Conservation (phyloP, 2,329 filamentous ascomycete species). For the Verticillium dahliae region DNA sequence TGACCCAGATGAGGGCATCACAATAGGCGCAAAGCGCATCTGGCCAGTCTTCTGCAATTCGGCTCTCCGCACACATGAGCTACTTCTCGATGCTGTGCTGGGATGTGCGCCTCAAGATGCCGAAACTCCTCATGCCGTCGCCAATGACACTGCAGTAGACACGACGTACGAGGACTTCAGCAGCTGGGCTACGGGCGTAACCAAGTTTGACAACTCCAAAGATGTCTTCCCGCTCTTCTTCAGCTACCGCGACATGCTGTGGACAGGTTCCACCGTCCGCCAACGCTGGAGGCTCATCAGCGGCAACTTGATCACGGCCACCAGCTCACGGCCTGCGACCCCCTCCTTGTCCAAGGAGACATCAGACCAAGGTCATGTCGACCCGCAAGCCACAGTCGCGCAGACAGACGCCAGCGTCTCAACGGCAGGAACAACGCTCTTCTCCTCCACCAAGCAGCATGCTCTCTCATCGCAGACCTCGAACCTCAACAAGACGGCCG, state of each 20-base stretch:
- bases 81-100: slow-evolving; percentile 20
- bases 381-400: not conserved
- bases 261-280: slow-evolving; percentile 29
- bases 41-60: slow-evolving; percentile 27
- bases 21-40: slow-evolving; percentile 14
- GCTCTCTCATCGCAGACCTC: slow-evolving; percentile 1
- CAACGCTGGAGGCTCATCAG: slow-evolving; percentile 33
- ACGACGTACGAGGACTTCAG: slow-evolving; percentile 26
- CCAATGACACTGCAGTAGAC: not conserved
- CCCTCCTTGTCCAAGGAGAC: not conserved
- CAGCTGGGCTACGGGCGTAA: slow-evolving; percentile 32
- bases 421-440: slow-evolving; percentile 2
- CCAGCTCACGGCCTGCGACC: not conserved
- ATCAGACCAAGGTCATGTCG: too few species aligned
- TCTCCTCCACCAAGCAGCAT: slow-evolving; percentile 3
- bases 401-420: not conserved
- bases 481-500: slow-evolving; percentile 8
- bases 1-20: slow-evolving; percentile 23
- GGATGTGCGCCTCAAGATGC: slow-evolving; percentile 5
- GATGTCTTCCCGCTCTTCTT: slow-evolving; percentile 37
- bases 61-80: slow-evolving; percentile 25
- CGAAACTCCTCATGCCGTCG: not conserved
- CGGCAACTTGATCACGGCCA: slow-evolving; percentile 21
- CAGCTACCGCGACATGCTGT: slow-evolving; percentile 24
- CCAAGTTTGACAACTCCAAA: slow-evolving; percentile 33